A percentile compares a stretch with the other conserved stretches of the same genome.
phyloP scores from a whole-genome alignment of 768 basidiomycete species.

The Agaricus sinodeliciosus region DNA sequence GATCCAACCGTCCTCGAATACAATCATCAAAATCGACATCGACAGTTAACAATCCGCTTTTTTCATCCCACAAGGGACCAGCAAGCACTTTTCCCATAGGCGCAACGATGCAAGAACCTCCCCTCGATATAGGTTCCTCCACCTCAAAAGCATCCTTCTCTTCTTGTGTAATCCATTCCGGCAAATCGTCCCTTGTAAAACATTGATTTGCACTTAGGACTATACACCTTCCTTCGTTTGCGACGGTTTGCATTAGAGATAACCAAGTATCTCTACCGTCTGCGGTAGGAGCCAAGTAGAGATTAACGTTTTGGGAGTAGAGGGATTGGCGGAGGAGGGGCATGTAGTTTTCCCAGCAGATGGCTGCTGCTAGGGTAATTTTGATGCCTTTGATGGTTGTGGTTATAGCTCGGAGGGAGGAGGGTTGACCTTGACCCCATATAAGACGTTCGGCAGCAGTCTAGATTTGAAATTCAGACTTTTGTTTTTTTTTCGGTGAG shows the following conservation, averaged over 20 bases:
- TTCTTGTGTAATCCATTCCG: slow-evolving; percentile 32
- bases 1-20: slow-evolving; percentile 51
- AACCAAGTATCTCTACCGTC: slow-evolving; percentile 53
- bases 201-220: slow-evolving; percentile 61
- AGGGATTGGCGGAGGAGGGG: slow-evolving; percentile 60
- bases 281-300: slow-evolving; percentile 64
- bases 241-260: slow-evolving; percentile 54
- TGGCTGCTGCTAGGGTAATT: slow-evolving; percentile 47
- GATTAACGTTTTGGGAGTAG: slow-evolving; percentile 50
- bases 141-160: slow-evolving; percentile 23
- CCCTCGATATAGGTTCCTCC: slow-evolving; percentile 51
- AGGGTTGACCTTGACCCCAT: slow-evolving; percentile 57
- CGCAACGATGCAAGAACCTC: slow-evolving; percentile 54
- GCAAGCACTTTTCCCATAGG: slow-evolving; percentile 54
- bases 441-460: slow-evolving; percentile 54
- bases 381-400: slow-evolving; percentile 14
- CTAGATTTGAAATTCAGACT: background rate
- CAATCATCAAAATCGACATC: slow-evolving; percentile 55
- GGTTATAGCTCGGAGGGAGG: slow-evolving; percentile 41
- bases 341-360: slow-evolving; percentile 72
- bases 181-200: slow-evolving; percentile 48
- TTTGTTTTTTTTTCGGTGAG: too few relatives aligned
- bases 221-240: slow-evolving; percentile 63
- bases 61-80: slow-evolving; percentile 46
- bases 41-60: slow-evolving; percentile 41